Base-by-base conservation (phyloP, 2,329 filamentous ascomycete genomes). In the Fusarium subtropicale region DNA sequence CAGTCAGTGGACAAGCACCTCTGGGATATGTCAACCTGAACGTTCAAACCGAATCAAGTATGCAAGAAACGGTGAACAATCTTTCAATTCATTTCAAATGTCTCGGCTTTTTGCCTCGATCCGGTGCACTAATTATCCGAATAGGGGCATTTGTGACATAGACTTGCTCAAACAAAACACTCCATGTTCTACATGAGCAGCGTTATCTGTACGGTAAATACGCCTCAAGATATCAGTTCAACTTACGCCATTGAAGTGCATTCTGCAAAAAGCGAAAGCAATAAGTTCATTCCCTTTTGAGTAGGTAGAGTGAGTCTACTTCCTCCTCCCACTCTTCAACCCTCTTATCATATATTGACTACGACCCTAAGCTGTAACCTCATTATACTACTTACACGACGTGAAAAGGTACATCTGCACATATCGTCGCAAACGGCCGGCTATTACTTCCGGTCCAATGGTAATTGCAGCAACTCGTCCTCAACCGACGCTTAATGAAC, bases 401-500 rank as follows among this genome's bases (percentile, higher is more conserved):
- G 24, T 52, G 24, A 30, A 16, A 20, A 52, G 7, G 10, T 28
- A 12, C n/a, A 39, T n/a, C 8, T 20, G 16, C 13, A 41, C 15
- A 39, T 26, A 28, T 24, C 16, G 18, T 38, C 22, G 60, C 30
- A 47, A 41, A 22, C 31, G 24, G 12, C 15, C 34, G 48, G 33
- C 18, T n/a, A 18, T 39, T n/a, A n/a, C 11, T 45, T 48, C 54
- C 36, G 54, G 31, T 3, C 54, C 61, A 65, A 65, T 65, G 16
- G 30, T 9, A n/a, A 26, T 18, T 45, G 42, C 42, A 46, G 51
- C 26, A 18, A n/a, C 18, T 34, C 33, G 16, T 51, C 22, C 12
- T 39, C 24, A 22, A 36, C 31, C 31, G 8, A 22, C 24, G 15
- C 53, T 38, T 24, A 11, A 39, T n/a, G 9, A 52, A 52, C 24